Base-by-base conservation (phyloP, 148 eudicot genomes). In the Pouteria glomerata region DNA sequence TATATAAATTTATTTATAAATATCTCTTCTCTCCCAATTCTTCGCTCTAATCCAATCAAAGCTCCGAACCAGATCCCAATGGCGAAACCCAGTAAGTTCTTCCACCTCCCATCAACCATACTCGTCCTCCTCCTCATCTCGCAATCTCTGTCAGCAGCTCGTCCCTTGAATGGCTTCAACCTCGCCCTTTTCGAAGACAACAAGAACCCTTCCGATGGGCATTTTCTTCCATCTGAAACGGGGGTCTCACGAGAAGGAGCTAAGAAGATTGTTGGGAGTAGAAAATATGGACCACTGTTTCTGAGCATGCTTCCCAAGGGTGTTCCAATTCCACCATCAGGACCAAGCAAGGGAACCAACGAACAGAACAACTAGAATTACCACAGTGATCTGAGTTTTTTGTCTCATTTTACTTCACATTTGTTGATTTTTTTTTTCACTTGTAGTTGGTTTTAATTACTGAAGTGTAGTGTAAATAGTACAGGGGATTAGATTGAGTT, bases 261-360 rank as follows among this genome's bases (percentile, higher is more conserved):
- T n/a, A n/a, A n/a, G n/a, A n/a, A n/a, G n/a, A n/a, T n/a, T n/a
- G n/a, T n/a, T n/a, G n/a, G n/a, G n/a, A n/a, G n/a, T n/a, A n/a
- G 31, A 21, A 45, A 6, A 11, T 11, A 34, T 19, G 70, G 76
- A 10, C 29, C 67, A 6, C 33, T 53, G 61, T n/a, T 63, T 64
- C 31, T 53, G 26, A 53, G 18, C 27, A 73, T 73, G 76, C 76
- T 73, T 27, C 76, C 76, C 23, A 73, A 73, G 42, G 76, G 76
- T 23, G 34, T 0, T 19, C n/a, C 35, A 14, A 24, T 63, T 8
- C 63, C 76, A 4, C 62, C 69, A 6, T 63, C 69, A 7, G 76
- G 69, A 24, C 76, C 76, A 12, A 73, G 69, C 45, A 6, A 47
- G 16, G 39, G 76, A 34, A 72, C 23, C 14, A 61, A 71, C 33